Percentiles rank a stretch among this genome's conserved stretches.
Conservation (phyloP, 371 early-diverging fungal species). For the Mucor piriformis region DNA sequence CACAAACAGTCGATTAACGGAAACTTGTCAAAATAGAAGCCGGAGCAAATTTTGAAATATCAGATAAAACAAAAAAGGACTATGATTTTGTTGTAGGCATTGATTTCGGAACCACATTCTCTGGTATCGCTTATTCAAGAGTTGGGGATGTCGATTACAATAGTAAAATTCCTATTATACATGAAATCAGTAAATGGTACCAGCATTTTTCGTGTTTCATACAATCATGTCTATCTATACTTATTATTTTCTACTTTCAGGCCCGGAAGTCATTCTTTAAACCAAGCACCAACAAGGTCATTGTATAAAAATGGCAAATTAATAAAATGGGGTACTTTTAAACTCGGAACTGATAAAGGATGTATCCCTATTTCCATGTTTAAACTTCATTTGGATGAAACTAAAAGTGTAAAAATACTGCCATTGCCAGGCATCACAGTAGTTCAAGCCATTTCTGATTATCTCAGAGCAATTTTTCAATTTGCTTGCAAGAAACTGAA, state of each 20-base stretch:
- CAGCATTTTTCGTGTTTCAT: neutral
- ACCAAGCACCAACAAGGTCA: constrained; percentile 42
- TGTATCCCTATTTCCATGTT: constrained; percentile 33
- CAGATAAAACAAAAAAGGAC: neutral
- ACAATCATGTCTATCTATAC: neutral
- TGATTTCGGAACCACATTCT: constrained; percentile 62
- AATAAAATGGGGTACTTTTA: constrained; percentile 33
- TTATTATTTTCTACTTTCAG: neutral
- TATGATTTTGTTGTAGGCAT: constrained; percentile 4
- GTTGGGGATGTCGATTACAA: too few species aligned
- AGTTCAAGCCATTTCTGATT: constrained; percentile 34
- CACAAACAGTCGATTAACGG: too few species aligned
- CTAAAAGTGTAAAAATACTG: constrained; percentile 14
- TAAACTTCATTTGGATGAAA: constrained; percentile 46
- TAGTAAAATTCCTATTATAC: too few species aligned
- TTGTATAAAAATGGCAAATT: constrained; percentile 39
- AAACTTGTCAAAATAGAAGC: too few species aligned
- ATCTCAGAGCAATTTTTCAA: constrained; percentile 38
- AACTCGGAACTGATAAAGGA: constrained; percentile 24
- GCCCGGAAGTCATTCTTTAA: constrained; percentile 27
- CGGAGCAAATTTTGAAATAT: neutral
- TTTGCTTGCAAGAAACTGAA: constrained; percentile 41
- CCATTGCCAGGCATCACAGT: constrained; percentile 31
- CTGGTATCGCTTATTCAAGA: constrained; percentile 46
- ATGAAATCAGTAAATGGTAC: too few species aligned